Evolutionary conservation across 2,329 filamentous ascomycete species (phyloP).

Genomic region (Ophiostoma triangulosporum): DNA sequence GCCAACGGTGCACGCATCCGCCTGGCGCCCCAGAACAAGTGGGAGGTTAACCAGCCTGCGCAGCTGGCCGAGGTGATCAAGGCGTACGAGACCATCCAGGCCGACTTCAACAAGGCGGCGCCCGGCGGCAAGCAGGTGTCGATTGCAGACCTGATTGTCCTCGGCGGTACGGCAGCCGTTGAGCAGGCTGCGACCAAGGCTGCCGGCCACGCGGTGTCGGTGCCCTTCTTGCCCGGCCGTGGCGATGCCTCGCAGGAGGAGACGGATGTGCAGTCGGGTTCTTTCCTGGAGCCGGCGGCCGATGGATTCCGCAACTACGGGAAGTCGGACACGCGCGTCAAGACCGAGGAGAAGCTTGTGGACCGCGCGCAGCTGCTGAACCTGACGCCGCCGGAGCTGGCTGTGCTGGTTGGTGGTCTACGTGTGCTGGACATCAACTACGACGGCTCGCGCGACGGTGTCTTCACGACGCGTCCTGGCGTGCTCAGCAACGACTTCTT

Average conservation of each 20-base stretch:
- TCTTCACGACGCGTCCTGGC: conserved; percentile 56
- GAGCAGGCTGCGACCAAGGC: conserved; percentile 45
- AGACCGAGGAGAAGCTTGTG: conserved; percentile 55
- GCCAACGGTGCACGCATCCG: conserved; percentile 70
- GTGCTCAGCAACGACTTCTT: conserved; percentile 71
- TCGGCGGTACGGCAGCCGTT: conserved; percentile 56
- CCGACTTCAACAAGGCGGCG: conserved; percentile 42
- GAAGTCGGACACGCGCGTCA: conserved; percentile 43
- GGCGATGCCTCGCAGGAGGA: conserved; percentile 58
- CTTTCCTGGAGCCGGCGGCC: conserved; percentile 52
- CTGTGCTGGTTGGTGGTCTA: conserved; percentile 58
- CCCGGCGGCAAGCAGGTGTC: conserved; percentile 54
- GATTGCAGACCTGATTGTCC: conserved; percentile 62
- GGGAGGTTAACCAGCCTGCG: conserved; percentile 60
- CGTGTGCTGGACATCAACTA: conserved; percentile 58
- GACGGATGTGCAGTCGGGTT: conserved; percentile 52
- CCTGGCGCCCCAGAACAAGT: conserved; percentile 56
- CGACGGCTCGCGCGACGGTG: conserved; percentile 52
- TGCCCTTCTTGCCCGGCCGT: conserved; percentile 63
- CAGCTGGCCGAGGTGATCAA: conserved; percentile 49
- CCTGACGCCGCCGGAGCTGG: conserved; percentile 57
- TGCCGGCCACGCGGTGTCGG: conserved; percentile 26
- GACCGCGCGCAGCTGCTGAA: conserved; percentile 60
- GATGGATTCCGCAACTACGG: conserved; percentile 76
- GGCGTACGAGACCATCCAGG: conserved; percentile 50